These are phyloP conservation scores for Syzygium malaccense DNA, from an alignment of 441 rosid genomes.

Conservation along the genomic window DNA sequence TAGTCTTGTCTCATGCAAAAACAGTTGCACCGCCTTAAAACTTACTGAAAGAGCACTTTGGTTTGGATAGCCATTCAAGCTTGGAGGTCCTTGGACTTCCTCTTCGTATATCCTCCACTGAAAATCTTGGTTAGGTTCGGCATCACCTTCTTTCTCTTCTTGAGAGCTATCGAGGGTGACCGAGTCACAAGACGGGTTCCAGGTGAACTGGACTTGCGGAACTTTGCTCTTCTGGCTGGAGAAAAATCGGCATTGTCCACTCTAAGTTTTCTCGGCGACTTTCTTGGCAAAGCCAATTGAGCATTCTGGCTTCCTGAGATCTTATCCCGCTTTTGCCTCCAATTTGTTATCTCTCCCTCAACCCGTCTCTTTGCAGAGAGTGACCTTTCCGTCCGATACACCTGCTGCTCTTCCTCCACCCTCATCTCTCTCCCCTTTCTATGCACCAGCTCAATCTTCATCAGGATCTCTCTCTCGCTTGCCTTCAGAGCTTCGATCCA, in stretches of 20 bases:
- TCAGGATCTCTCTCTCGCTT: constrained; percentile 56
- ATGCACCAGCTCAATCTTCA: constrained; percentile 44
- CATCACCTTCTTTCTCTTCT: constrained; percentile 51
- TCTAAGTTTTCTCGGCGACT: constrained; percentile 4
- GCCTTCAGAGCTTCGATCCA: constrained; percentile 80
- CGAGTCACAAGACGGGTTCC: constrained; percentile 21
- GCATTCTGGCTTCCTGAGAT: constrained; percentile 10
- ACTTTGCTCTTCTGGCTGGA: constrained; percentile 31
- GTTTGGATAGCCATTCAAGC: neutral
- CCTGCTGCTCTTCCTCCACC: constrained; percentile 47
- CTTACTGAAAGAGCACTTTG: neutral
- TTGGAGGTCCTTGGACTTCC: neutral
- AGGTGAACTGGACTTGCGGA: constrained; percentile 38
- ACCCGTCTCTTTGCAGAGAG: constrained; percentile 34
- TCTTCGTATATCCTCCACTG: constrained; percentile 1
- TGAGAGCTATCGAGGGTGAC: constrained; percentile 34
- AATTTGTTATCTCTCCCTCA: constrained; percentile 31
- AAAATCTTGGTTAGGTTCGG: constrained; percentile 53
- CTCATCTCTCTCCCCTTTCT: constrained; percentile 36
- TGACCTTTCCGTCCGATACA: constrained; percentile 33
- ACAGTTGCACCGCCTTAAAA: neutral
- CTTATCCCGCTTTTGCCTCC: constrained; percentile 21
- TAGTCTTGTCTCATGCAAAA: neutral
- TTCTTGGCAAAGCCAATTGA: constrained; percentile 19
- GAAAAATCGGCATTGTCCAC: constrained; percentile 24